Evolutionary conservation across 768 basidiomycete genomes (phyloP).

Genomic region (Pisolithus orientalis): DNA sequence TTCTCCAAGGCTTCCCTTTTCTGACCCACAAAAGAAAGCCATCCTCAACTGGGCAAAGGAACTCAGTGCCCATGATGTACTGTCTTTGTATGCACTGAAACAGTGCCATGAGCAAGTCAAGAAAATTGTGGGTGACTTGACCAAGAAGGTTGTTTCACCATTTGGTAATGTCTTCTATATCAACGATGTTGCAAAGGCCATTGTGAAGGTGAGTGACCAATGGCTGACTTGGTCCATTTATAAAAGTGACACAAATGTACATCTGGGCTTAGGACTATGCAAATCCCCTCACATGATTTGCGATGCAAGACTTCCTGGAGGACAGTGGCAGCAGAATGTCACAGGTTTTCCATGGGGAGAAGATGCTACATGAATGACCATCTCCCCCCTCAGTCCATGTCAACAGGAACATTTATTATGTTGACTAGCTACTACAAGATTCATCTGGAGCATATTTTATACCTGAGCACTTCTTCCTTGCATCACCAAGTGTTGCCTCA

Average conservation of each 20-base stretch:
- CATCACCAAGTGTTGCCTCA: background rate
- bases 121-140: slow-evolving; percentile 14
- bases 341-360: background rate
- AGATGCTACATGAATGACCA: background rate
- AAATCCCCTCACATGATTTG: background rate
- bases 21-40: slow-evolving; percentile 19
- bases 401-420: slow-evolving; percentile 9
- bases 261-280: background rate
- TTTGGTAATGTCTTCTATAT: slow-evolving; percentile 23
- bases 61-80: slow-evolving; percentile 20
- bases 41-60: slow-evolving; percentile 23
- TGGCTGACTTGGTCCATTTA: background rate
- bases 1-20: slow-evolving; percentile 23
- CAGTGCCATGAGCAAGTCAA: background rate
- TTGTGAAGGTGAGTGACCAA: slow-evolving; percentile 3
- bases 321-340: background rate
- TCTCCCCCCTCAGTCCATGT: background rate
- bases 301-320: slow-evolving; percentile 9
- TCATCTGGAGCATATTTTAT: background rate
- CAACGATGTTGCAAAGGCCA: slow-evolving; percentile 4
- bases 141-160: slow-evolving; percentile 11
- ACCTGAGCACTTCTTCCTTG: slow-evolving; percentile 4
- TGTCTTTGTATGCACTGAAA: slow-evolving; percentile 11
- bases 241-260: too few species aligned
- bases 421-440: slow-evolving; percentile 10